Conservation (phyloP, 495 filamentous ascomycete genomes). For the Aspergillus cristatus region DNA sequence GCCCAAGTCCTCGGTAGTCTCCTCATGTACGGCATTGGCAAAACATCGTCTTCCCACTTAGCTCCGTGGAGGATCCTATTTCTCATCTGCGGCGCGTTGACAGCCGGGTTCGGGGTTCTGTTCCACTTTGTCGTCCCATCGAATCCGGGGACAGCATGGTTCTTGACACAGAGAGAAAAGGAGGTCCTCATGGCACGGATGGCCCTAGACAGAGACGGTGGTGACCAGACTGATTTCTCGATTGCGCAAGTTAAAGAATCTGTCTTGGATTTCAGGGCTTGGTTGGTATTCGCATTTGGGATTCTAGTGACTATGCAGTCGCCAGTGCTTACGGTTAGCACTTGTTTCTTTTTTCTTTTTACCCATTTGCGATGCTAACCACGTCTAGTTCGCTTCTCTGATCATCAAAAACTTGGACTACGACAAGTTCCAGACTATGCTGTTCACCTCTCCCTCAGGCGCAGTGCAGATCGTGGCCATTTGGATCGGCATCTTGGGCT, state of each 20-base stretch:
- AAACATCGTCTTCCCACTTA: constrained; percentile 26
- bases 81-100: constrained; percentile 43
- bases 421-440: constrained; percentile 19
- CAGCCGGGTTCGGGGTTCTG: constrained; percentile 39
- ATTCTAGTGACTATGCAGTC: constrained; percentile 5
- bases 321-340: constrained; percentile 1
- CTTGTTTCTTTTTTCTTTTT: constrained; percentile 10
- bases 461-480: constrained; percentile 24
- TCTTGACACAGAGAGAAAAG: constrained; percentile 41
- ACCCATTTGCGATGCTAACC: constrained; percentile 1
- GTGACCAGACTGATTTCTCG: constrained; percentile 45
- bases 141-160: constrained; percentile 23
- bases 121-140: constrained; percentile 14
- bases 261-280: constrained; percentile 43
- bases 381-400: constrained; percentile 26
- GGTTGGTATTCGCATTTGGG: constrained; percentile 45
- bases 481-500: constrained; percentile 22
- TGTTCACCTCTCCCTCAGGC: constrained; percentile 23
- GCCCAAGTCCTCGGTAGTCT: constrained; percentile 46
- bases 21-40: constrained; percentile 47
- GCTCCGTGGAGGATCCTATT: constrained; percentile 41
- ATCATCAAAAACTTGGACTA: constrained; percentile 25
- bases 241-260: constrained; percentile 40
- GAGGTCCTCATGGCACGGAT: constrained; percentile 42
- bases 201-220: constrained; percentile 43